A percentile compares a stretch with the other conserved stretches of the same genome.
Conservation (phyloP, 805 yeast genomes). For the Sugiyamaella floridensis region DNA sequence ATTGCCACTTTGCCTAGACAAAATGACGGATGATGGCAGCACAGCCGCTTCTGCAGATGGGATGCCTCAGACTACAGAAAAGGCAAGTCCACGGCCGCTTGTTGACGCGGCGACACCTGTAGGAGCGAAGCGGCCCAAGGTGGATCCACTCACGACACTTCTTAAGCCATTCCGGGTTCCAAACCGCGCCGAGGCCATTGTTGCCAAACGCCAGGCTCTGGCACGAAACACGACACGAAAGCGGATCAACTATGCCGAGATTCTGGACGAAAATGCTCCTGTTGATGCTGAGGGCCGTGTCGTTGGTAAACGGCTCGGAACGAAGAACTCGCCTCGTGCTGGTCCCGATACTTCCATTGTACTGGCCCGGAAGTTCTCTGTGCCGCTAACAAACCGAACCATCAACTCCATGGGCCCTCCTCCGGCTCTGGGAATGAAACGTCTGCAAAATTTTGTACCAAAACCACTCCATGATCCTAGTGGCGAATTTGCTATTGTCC, state of each 20-base stretch:
- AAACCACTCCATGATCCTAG: constrained; percentile 92
- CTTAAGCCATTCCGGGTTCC: constrained; percentile 15
- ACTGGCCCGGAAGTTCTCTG: constrained; percentile 11
- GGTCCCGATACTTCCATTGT: constrained; percentile 5
- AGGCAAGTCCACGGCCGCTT: no score
- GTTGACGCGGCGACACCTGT: no score
- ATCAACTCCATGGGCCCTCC: constrained; percentile 39
- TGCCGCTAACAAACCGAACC: neutral
- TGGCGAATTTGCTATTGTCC: constrained; percentile 86
- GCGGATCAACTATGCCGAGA: constrained; percentile 2
- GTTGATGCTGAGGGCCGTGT: neutral
- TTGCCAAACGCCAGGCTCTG: neutral
- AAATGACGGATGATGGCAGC: no score
- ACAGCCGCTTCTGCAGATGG: no score
- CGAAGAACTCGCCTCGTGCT: neutral
- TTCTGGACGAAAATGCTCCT: neutral
- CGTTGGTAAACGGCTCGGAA: constrained; percentile 4
- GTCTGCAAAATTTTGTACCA: constrained; percentile 64
- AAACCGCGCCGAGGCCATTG: neutral
- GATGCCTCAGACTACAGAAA: no score
- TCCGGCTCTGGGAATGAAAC: constrained; percentile 78
- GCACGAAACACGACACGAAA: neutral
- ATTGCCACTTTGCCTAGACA: no score
- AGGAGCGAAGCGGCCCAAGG: neutral
- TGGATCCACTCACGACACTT: constrained; percentile 11